Base-by-base conservation (phyloP, 2,329 filamentous ascomycete genomes). In the Diaporthe sp. region DNA sequence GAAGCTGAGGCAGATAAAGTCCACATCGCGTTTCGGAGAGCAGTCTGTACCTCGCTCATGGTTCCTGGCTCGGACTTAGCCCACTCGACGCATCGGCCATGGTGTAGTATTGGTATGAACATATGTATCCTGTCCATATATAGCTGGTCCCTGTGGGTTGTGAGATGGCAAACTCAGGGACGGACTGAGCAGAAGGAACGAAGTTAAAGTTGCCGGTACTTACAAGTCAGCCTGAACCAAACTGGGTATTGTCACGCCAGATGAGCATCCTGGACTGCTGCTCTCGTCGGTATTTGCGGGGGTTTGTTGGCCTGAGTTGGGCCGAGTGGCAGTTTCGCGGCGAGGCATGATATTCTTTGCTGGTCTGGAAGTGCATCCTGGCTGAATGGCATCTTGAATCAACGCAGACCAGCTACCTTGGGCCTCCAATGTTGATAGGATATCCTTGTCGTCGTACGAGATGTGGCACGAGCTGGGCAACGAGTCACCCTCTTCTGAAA, bases 1-100 rank as follows among this genome's bases (percentile, higher is more conserved):
- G 81, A 82, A 17, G 79, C 65, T 2, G 80, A 78, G 58, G 79
- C 78, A 12, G 80, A 79, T 42, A 81, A 47, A 0, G 79, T 79
- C 78, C 81, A 80, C 80, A 82, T 82, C 61, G 81, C 79, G 56
- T 80, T 78, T 63, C 80, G 80, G 3, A 82, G 55, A 44, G 51
- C 27, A 19, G n/a, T 35, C n/a, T 71, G 69, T 13, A 42, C 19
- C 19, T 71, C 55, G 17, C 42, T 13, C n/a, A 39, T 71, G 32
- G 42, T 9, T 4, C 53, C 30, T 12, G 44, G 30, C 12, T 61
- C 58, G 6, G 69, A 61, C 30, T 51, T 50, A 10, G 27, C 44
- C 55, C 53, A 71, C 22, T 51, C 32, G 17, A 32, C 27, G 19
- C 19, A 42, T 17, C 65, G 65, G 12, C 65, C 47, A n/a, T 47